Evolutionary conservation across 257 asterid genomes (phyloP).

Genomic region (Anisodus acutangulus): DNA sequence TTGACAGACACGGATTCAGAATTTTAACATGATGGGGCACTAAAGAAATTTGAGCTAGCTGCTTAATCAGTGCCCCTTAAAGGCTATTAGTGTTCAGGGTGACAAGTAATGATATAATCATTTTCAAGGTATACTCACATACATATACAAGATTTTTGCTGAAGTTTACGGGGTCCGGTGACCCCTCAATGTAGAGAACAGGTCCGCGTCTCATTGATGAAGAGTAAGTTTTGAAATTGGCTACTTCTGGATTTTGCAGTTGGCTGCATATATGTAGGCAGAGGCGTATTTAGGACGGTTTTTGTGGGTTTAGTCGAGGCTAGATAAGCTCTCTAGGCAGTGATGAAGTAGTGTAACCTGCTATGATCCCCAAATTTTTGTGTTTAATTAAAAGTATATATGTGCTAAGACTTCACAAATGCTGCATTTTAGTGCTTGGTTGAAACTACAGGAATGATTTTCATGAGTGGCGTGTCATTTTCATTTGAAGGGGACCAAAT

Average conservation of each 20-base stretch:
- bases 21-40: background rate
- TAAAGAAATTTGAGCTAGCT: background rate
- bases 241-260: background rate
- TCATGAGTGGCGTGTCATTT: background rate
- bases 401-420: background rate
- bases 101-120: background rate
- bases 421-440: background rate
- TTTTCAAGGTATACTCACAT: background rate
- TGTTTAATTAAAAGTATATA: no score
- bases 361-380: background rate
- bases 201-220: background rate
- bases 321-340: background rate
- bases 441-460: background rate
- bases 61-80: background rate
- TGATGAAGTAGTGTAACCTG: background rate
- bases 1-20: background rate
- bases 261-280: background rate
- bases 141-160: background rate
- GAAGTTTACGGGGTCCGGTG: background rate
- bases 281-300: background rate
- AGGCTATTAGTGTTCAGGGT: background rate
- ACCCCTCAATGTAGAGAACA: background rate
- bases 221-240: slow-evolving; percentile 25
- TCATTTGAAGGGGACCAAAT: background rate
- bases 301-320: background rate